Evolutionary conservation across 2,329 filamentous ascomycete species (phyloP).

Genomic region (Aureobasidium sp.): DNA sequence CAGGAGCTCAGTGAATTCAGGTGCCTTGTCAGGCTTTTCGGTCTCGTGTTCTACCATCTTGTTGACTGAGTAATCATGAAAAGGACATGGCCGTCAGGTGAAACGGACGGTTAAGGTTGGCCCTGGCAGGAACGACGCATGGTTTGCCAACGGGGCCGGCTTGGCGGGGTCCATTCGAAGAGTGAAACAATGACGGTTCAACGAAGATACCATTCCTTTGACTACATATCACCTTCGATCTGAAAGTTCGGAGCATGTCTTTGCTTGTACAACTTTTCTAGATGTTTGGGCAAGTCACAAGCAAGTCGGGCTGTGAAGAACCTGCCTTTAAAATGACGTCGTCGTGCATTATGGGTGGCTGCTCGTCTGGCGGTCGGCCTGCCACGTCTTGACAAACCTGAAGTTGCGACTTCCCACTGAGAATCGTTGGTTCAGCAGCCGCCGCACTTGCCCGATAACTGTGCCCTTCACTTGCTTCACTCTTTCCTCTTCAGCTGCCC

Average conservation of each 20-base stretch:
- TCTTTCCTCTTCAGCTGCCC: not conserved
- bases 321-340: not conserved
- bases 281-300: not conserved
- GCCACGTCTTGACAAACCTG: slow-evolving; percentile 6
- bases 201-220: slow-evolving; percentile 8
- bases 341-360: slow-evolving; percentile 1
- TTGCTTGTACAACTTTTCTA: not conserved
- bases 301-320: not conserved
- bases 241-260: not conserved
- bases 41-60: not conserved
- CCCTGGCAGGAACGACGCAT: slow-evolving; percentile 19
- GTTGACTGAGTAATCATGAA: too few relatives aligned
- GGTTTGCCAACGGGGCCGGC: slow-evolving; percentile 11
- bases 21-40: not conserved
- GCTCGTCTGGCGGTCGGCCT: not conserved
- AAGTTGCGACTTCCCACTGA: not conserved
- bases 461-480: slow-evolving; percentile 2
- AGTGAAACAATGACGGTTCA: not conserved
- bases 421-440: slow-evolving; percentile 6
- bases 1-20: not conserved
- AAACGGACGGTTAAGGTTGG: not conserved
- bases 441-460: not conserved
- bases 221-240: not conserved
- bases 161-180: not conserved
- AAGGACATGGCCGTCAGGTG: too few relatives aligned